Evolutionary conservation across 129 eudicot genomes (phyloP).

Genomic region (Escallonia rubra): DNA sequence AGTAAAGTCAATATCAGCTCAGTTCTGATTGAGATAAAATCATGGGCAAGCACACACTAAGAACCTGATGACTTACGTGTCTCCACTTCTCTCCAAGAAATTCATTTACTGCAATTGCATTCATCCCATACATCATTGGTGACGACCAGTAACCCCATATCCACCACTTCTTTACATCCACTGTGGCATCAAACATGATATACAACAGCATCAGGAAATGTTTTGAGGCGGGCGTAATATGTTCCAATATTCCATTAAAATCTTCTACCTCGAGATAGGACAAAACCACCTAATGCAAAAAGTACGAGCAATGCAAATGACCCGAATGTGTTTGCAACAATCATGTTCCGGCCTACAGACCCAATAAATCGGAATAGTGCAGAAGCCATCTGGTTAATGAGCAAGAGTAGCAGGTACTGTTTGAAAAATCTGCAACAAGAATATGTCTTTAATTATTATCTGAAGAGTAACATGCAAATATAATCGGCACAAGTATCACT

Average conservation of each 20-base stretch:
- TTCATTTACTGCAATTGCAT: conserved; percentile 70
- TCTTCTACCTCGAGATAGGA: conserved; percentile 43
- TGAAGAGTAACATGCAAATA: background rate
- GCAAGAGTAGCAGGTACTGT: conserved; percentile 36
- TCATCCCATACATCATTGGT: conserved; percentile 80
- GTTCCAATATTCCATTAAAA: background rate
- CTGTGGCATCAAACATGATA: conserved; percentile 17
- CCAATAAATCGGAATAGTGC: conserved; percentile 55
- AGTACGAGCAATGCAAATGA: conserved; percentile 39
- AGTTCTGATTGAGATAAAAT: background rate
- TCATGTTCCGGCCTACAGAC: conserved; percentile 51
- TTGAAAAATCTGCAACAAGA: conserved; percentile 49
- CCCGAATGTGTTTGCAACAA: conserved; percentile 70
- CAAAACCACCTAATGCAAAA: conserved; percentile 57
- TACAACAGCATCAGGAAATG: background rate
- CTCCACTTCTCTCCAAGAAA: conserved; percentile 69
- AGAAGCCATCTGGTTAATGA: conserved; percentile 54
- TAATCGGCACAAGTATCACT: background rate
- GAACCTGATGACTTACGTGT: conserved; percentile 26
- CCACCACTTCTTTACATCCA: conserved; percentile 74
- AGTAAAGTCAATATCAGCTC: background rate
- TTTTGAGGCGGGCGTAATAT: background rate
- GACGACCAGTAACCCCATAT: conserved; percentile 91
- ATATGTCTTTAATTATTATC: background rate
- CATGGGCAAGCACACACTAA: background rate